phyloP scores from a whole-genome alignment of 805 yeast genomes.

The Wickerhamomyces chambardii region DNA sequence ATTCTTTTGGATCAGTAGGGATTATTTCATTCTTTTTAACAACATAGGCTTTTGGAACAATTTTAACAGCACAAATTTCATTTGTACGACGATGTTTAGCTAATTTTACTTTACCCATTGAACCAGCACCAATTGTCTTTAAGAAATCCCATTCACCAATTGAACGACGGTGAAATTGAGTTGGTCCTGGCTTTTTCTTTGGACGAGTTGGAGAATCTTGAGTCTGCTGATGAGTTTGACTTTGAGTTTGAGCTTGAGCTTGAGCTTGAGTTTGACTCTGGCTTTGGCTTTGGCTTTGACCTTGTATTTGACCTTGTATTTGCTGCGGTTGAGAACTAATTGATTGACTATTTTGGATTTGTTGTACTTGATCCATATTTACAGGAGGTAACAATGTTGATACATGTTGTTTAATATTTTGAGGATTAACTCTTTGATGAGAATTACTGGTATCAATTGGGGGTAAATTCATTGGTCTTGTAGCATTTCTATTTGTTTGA shows the following conservation, averaged over 20 bases:
- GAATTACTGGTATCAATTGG: constrained; percentile 4
- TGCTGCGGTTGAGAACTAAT: constrained; percentile 1
- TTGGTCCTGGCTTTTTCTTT: constrained; percentile 14
- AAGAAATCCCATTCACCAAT: constrained; percentile 97
- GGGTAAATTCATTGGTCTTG: constrained; percentile 3
- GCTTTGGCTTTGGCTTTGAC: neutral
- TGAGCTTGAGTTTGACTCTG: neutral
- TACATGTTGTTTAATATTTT: constrained; percentile 2
- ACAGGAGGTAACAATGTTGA: constrained; percentile 12
- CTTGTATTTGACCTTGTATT: constrained; percentile 1
- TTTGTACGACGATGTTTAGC: constrained; percentile 79
- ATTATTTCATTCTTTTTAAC: constrained; percentile 66
- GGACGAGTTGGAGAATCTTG: constrained; percentile 6
- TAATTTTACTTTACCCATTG: constrained; percentile 97
- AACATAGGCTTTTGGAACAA: constrained; percentile 81
- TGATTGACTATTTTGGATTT: constrained; percentile 3
- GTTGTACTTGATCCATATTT: constrained; percentile 3
- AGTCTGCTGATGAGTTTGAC: constrained; percentile 3
- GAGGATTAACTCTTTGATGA: neutral
- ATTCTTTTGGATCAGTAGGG: constrained; percentile 47
- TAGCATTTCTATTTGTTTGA: constrained; percentile 9
- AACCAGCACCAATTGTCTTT: constrained; percentile 95
- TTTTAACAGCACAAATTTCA: constrained; percentile 86
- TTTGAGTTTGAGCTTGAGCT: constrained; percentile 4
- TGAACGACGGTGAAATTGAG: constrained; percentile 67